Base-by-base conservation (phyloP, 1,284 basidiomycete genomes). In the Trametes sp. region DNA sequence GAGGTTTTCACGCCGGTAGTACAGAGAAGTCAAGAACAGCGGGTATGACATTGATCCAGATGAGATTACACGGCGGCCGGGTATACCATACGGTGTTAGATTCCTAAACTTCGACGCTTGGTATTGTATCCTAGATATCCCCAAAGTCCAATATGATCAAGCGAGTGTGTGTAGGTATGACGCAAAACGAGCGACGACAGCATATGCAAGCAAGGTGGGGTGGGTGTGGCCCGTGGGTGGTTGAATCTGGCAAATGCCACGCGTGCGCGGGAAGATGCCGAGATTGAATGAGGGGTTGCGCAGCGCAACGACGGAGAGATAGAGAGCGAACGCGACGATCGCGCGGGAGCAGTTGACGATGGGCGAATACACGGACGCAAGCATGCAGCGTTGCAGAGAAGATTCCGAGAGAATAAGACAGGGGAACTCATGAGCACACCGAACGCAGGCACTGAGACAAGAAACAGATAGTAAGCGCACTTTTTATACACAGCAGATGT, bases 401-500 rank as follows among this genome's bases (percentile, higher is more conserved):
- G 23, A 16, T 2, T 36, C 14, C 28, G 50, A 36, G 44, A 29
- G 33, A 31, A 21, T 31, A 28, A 33, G 41, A 33, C 28, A 33
- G 28, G 14, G 44, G 7, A 28, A 21, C 26, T 23, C 36, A 44
- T 51, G 44, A 54, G 52, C 59, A 54, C 36, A 24, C 53, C 16
- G 31, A 19, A 44, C 24, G 36, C 26, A 31, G 45, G 29, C 35
- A 16, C 51, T 26, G 26, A 6, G n/a, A 21, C 8, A 36, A 50
- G 29, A 29, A 21, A 24, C 48, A 29, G 48, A 31, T 29, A 53
- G 44, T 41, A 50, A 44, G 59, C 53, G 53, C 48, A 56, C 48
- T 49, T 49, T 49, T 49, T 61, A 56, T 61, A 61, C 55, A 61
- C 59, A 61, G 59, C 59, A 33, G 42, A 53, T 31, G 52, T 48